Base-by-base conservation (phyloP, 2,329 filamentous ascomycete species). In the Ophidiomyces ophidiicola region DNA sequence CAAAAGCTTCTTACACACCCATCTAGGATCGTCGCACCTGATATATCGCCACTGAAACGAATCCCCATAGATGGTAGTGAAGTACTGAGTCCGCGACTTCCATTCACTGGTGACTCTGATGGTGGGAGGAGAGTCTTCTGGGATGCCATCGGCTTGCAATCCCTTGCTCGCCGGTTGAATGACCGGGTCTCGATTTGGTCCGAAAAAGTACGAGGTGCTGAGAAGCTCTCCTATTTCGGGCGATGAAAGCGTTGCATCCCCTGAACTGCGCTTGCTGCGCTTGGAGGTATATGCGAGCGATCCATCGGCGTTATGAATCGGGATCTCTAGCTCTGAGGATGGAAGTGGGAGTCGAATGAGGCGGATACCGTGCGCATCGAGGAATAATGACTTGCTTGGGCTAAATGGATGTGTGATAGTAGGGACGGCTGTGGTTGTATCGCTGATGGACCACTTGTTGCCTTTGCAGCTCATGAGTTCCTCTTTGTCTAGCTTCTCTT, bases 131-230 rank as follows among this genome's bases (percentile, higher is more conserved):
- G 19, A 30, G 23, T 4, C 25, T 20, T 36, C 32, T 4, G 58
- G 51, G 11, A 48, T 30, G 8, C 4, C 17, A 6, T 20, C 29
- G 4, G 8, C 7, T 6, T 41, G 15, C 7, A 29, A 8, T 7
- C 11, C 10, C 19, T 35, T 34, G 20, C 23, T 25, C 11, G 30
- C 23, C 5, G 63, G 44, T 2, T 51, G 48, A 17, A 79, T 55
- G 30, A 63, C 54, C 2, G 74, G 74, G 5, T 69, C 63, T 2
- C 64, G 62, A 28, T 62, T 63, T 1, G 72, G 72, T 0, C 74
- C 74, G 48, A 70, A 76, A 46, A 66, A 68, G 55, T 78, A 78
- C 3, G 62, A 66, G 0, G 74, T 78, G 45, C 64, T 68, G n/a
- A 74, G 49, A 4, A 64, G 54, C 4, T 50, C 47, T 5, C 53